Evolutionary conservation across 441 rosid species (phyloP), one percentile per base, ranked within the genome.

Genomic region (Iberis amara): DNA sequence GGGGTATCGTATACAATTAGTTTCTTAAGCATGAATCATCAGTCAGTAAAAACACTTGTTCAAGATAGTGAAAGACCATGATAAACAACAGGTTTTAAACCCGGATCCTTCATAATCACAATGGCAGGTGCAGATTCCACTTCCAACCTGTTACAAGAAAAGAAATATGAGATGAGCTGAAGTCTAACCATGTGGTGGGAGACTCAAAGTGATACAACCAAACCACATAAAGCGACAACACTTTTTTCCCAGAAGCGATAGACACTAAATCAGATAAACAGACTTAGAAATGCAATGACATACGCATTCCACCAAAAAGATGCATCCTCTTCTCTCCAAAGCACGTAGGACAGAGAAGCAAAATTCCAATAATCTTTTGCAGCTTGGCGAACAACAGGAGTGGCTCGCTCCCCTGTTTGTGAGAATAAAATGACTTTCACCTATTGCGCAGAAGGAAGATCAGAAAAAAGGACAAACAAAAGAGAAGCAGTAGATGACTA

Each of bases 121-220:
- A 86, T 71, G 64, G 99, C 96, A 64, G 99, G 99, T 42, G 94
- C 92, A 66, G 94, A 79, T 73, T 92, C 99, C 66, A 92, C 92
- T 74, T 82, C 95, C 58, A 89, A 79, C 85, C 99, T 92, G 75
- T 62, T 61, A 57, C 59, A 64, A 60, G 55, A 40, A 32, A 63
- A n/a, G 33, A 60, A 59, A 69, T 36, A 30, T 53, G 60, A 53
- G 65, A 68, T 60, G 62, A 53, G 47, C 14, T 12, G 55, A 45
- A 41, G 23, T 24, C 49, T 37, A 39, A 64, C 27, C 24, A 21
- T 15, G 39, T 4, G 6, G 56, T 59, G 61, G 39, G 9, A 44
- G 47, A 11, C 38, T 21, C 11, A 11, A 21, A 53, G 41, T 11
- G 30, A 27, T 47, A 54, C 38, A 55, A 41, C 42, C 36, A 41